These are phyloP conservation scores for Coemansia sp. DNA, from an alignment of 192 early-diverging fungal species.

Conservation along the genomic window DNA sequence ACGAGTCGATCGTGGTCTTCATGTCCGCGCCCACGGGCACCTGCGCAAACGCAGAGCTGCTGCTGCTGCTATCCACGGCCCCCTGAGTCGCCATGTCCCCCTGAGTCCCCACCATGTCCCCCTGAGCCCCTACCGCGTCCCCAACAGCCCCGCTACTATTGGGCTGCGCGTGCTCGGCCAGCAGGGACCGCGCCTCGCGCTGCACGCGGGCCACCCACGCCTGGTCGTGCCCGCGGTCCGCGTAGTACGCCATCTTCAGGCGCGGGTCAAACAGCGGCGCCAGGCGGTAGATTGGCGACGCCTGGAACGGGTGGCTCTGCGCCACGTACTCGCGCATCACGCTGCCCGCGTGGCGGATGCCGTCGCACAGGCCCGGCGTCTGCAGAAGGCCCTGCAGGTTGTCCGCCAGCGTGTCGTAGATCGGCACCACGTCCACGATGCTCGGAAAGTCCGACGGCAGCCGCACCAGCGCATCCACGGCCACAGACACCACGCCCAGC, in stretches of 20 bases:
- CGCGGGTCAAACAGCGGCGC: constrained; percentile 51
- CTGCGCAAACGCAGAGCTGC: constrained; percentile 6
- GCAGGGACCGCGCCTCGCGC: constrained; percentile 35
- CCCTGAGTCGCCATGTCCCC: no score
- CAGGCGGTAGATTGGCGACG: constrained; percentile 48
- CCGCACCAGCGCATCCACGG: constrained; percentile 6
- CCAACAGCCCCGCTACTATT: no score
- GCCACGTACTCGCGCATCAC: constrained; percentile 33
- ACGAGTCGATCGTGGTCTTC: constrained; percentile 27
- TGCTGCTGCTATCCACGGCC: no score
- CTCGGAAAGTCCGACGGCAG: constrained; percentile 31
- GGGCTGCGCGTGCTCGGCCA: constrained; percentile 18
- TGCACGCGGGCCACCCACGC: constrained; percentile 35
- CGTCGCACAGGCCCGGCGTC: constrained; percentile 16
- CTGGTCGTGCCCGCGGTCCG: constrained; percentile 34
- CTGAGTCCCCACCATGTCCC: no score
- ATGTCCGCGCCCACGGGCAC: constrained; percentile 12
- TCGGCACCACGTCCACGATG: constrained; percentile 43
- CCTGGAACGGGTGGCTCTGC: constrained; percentile 52
- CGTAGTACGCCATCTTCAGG: constrained; percentile 40
- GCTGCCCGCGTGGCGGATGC: constrained; percentile 28
- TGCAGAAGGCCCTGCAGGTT: constrained; percentile 31
- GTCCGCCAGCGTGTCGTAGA: constrained; percentile 40
- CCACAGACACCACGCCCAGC: constrained; percentile 22
- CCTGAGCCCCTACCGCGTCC: no score